A percentile compares a stretch with the other conserved stretches of the same genome.
These are phyloP conservation scores for Ramaria rubella DNA, from an alignment of 768 basidiomycete species.

Conservation along the genomic window DNA sequence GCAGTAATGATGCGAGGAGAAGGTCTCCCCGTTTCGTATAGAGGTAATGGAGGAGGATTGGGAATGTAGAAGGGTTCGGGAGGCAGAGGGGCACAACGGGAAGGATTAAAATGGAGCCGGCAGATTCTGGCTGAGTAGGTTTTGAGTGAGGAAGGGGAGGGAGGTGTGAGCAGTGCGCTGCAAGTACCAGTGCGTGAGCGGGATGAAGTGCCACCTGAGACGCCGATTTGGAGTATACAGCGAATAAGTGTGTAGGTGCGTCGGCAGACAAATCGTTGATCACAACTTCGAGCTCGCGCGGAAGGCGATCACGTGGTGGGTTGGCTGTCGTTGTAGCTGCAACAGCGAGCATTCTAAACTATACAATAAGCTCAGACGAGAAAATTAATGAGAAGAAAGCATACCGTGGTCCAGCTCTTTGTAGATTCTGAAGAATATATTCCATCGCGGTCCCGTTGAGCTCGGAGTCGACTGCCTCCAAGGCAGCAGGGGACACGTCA, in stretches of 20 bases:
- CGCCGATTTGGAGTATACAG: constrained; percentile 11
- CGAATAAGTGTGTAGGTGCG: constrained; percentile 18
- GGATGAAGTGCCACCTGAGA: constrained; percentile 17
- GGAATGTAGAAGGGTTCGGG: constrained; percentile 17
- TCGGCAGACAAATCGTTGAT: constrained; percentile 14
- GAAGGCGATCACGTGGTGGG: constrained; percentile 7
- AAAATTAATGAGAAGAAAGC: constrained; percentile 13
- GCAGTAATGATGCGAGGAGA: constrained; percentile 18
- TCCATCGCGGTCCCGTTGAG: constrained; percentile 50
- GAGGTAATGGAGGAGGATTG: constrained; percentile 18
- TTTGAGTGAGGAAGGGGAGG: constrained; percentile 5
- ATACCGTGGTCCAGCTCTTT: constrained; percentile 39
- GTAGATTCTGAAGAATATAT: constrained; percentile 52
- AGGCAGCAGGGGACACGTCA: constrained; percentile 49
- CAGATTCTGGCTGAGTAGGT: background rate
- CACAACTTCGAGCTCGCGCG: constrained; percentile 29
- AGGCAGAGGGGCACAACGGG: constrained; percentile 19
- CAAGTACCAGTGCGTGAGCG: constrained; percentile 20
- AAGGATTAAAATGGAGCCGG: constrained; percentile 3
- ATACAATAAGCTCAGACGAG: background rate
- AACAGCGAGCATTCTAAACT: constrained; percentile 1
- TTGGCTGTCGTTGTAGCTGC: background rate
- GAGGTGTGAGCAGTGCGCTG: constrained; percentile 11
- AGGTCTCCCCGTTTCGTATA: constrained; percentile 15
- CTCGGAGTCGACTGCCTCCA: constrained; percentile 46